Percentiles rank a stretch among this genome's conserved stretches.
Conservation (phyloP, 169 alveolate genomes). For the Plasmodium yoelii region DNA sequence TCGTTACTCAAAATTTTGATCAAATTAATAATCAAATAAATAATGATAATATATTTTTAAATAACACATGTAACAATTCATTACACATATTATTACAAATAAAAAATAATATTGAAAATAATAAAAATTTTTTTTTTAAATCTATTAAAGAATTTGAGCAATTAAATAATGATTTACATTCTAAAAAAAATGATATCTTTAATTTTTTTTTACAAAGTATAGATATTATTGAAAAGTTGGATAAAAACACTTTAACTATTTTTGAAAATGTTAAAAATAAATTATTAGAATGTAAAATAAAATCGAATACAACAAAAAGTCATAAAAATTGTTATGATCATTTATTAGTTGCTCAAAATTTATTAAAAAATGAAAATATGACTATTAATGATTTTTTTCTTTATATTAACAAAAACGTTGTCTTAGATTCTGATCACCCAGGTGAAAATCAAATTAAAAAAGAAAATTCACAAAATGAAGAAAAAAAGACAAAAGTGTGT, state of each 20-base stretch:
- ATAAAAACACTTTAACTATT: not conserved
- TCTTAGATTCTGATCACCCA: too few species aligned
- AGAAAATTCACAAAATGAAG: too few species aligned
- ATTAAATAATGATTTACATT: slow-evolving; percentile 1
- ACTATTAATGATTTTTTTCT: not conserved
- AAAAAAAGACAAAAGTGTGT: not conserved
- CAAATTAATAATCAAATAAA: not conserved
- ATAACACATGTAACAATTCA: slow-evolving; percentile 1
- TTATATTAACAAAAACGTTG: not conserved
- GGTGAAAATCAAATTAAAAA: too few species aligned
- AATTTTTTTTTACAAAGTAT: slow-evolving; percentile 29
- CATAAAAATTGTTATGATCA: too few species aligned
- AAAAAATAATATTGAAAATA: slow-evolving; percentile 3
- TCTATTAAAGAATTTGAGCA: slow-evolving; percentile 4
- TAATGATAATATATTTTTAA: slow-evolving; percentile 1
- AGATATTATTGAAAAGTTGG: slow-evolving; percentile 19
- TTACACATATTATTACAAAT: slow-evolving; percentile 12
- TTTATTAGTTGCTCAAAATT: not conserved
- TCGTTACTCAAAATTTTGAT: slow-evolving; percentile 3
- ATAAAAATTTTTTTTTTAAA: not conserved
- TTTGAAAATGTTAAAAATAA: slow-evolving; percentile 20
- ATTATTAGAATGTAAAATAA: slow-evolving; percentile 17
- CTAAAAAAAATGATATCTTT: slow-evolving; percentile 18
- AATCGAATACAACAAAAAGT: not conserved
- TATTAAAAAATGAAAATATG: not conserved